phyloP scores from a whole-genome alignment of 2,329 filamentous ascomycete genomes.

The Aureobasidium sp. region DNA sequence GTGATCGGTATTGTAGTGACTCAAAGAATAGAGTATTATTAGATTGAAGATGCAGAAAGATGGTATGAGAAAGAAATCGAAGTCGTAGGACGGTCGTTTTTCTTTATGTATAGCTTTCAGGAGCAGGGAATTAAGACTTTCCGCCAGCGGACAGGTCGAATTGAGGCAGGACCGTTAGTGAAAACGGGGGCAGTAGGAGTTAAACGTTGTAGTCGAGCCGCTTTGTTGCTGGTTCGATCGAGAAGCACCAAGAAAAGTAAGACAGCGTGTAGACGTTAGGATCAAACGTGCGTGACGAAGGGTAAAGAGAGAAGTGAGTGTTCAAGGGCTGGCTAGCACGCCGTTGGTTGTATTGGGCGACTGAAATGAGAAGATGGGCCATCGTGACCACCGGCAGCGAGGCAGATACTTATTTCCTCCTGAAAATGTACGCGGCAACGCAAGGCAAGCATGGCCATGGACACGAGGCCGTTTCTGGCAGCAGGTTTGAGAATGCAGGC shows the following conservation, averaged over 20 bases:
- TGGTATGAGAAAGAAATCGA: conserved; percentile 17
- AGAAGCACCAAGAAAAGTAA: conserved; percentile 14
- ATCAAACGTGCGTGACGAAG: conserved; percentile 16
- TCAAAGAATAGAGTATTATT: conserved; percentile 18
- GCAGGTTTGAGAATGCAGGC: conserved; percentile 14
- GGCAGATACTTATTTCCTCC: conserved; percentile 17
- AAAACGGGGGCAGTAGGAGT: conserved; percentile 12
- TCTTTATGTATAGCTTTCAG: conserved; percentile 20
- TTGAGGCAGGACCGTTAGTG: conserved; percentile 16
- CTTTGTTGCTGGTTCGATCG: conserved; percentile 16
- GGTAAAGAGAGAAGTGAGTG: conserved; percentile 3
- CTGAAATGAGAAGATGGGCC: conserved; percentile 12
- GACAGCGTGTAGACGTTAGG: conserved; percentile 15
- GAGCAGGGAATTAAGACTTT: conserved; percentile 22
- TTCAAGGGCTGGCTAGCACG: conserved; percentile 11
- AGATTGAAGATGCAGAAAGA: conserved; percentile 16
- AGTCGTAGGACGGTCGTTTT: conserved; percentile 22
- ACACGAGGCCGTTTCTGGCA: conserved; percentile 14
- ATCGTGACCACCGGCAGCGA: conserved; percentile 14
- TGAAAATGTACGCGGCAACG: conserved; percentile 12
- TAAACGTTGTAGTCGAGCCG: conserved; percentile 12
- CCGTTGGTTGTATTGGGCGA: conserved; percentile 16
- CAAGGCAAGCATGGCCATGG: conserved; percentile 9
- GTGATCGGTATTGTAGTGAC: conserved; percentile 18
- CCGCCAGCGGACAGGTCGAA: conserved; percentile 29